phyloP scores from a whole-genome alignment of 768 basidiomycete genomes.

The Suillus clintonianus region DNA sequence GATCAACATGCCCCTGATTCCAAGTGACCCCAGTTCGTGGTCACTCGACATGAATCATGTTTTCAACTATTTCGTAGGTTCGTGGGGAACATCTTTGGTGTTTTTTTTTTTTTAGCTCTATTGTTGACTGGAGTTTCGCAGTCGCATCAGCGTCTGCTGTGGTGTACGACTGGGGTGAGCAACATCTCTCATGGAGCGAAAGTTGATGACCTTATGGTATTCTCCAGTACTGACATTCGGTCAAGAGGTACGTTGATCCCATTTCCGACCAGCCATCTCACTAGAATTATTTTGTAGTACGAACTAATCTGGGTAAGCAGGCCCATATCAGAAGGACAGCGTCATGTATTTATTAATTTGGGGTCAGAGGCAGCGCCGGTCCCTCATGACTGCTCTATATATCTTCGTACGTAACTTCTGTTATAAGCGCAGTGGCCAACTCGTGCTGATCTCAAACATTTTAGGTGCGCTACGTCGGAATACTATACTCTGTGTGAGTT shows the following conservation, averaged over 20 bases:
- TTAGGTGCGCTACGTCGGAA: background rate
- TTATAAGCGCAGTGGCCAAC: background rate
- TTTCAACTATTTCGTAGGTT: background rate
- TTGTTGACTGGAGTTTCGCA: background rate
- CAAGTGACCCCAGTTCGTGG: background rate
- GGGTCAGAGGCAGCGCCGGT: background rate
- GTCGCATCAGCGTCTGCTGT: background rate
- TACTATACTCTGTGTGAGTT: background rate
- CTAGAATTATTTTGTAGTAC: background rate
- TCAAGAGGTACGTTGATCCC: background rate
- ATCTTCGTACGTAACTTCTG: background rate
- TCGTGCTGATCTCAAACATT: background rate
- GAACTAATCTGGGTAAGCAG: background rate
- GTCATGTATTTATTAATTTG: background rate
- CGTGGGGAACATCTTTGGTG: background rate
- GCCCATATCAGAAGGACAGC: background rate
- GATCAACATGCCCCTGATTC: background rate
- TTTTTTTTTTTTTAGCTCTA: background rate
- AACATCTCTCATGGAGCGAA: background rate
- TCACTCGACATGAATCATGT: background rate
- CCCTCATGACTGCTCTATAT: slow-evolving; percentile 1
- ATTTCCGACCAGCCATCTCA: background rate
- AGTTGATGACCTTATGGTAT: background rate
- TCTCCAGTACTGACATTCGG: background rate
- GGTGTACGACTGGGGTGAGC: background rate